These are phyloP conservation scores for Mycena crocata DNA, from an alignment of 768 basidiomycete genomes.

Conservation along the genomic window DNA sequence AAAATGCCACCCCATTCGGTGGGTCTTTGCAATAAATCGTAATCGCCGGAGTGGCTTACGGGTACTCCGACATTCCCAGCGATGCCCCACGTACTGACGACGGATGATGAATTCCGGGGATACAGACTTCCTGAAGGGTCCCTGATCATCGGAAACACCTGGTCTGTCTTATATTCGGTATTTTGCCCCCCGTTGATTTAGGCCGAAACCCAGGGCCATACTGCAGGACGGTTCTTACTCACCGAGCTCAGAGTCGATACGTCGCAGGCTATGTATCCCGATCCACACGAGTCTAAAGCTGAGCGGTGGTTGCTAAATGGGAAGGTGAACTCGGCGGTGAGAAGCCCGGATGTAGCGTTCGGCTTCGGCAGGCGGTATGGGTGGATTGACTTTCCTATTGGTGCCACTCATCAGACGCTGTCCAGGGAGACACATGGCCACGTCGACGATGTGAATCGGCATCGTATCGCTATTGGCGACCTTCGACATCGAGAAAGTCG, in stretches of 20 bases:
- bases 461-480: not conserved
- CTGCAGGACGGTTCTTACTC: not conserved
- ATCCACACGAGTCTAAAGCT: constrained; percentile 50
- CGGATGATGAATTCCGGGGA: no score
- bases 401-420: not conserved
- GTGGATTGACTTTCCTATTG: not conserved
- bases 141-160: constrained; percentile 35
- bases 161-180: constrained; percentile 27
- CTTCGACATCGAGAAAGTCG: not conserved
- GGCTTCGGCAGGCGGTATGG: constrained; percentile 37
- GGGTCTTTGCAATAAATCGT: not conserved
- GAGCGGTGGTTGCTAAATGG: constrained; percentile 49
- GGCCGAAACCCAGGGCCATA: constrained; percentile 21
- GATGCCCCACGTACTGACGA: no score
- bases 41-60: not conserved
- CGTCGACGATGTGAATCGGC: not conserved
- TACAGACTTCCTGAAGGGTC: no score
- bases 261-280: constrained; percentile 41
- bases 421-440: not conserved
- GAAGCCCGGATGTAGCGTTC: constrained; percentile 30
- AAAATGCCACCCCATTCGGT: constrained; percentile 9
- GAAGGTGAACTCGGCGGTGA: constrained; percentile 27
- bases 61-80: no score
- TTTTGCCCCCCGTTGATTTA: not conserved
- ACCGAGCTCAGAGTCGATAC: not conserved